Evolutionary conservation across 164 flowering plant genomes (phyloP), one percentile per base, ranked within the genome.

Genomic region (Euptelea pleiosperma): DNA sequence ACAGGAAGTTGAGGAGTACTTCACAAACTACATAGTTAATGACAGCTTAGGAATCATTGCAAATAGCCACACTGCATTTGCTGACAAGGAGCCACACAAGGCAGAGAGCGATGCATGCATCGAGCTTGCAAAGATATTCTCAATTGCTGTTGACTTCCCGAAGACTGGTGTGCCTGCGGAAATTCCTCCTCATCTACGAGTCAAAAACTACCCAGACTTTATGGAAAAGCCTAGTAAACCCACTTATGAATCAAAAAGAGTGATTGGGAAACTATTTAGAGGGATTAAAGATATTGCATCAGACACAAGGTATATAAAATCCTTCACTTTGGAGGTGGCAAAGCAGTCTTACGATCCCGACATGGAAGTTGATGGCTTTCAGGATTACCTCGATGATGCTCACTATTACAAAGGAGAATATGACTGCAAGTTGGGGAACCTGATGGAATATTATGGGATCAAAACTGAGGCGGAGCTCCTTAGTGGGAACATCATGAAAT

Each of bases 111-210:
- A 11, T 1, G 58, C 66, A 18, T 88, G 96, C 33, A 15, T 75
- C 31, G 73, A 84, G 70, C 86, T 91, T 11, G 87, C 96, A 26
- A 61, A 45, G 55, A 68, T 75, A n/a, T 83, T 75, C 66, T 85
- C 97, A 14, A 65, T 86, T 47, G 97, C 96, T 0, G 96, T 91
- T 6, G 97, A 91, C 69, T 91, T 82, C 51, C 86, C 86, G 4
- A 91, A 91, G 69, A 87, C 96, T 12, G 97, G 97, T 16, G 77
- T 87, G 5, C 85, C 93, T 0, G 97, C 91, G 14, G 75, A 64
- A 62, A 82, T 91, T 39, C 93, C 96, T 2, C 8, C 77, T 10
- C 46, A 75, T 35, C 67, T 84, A 6, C 69, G 62, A n/a, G 83
- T 78, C 31, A 81, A 77, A 65, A 81, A 79, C 36, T 91, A 76